A percentile compares a stretch with the other conserved stretches of the same genome.
These are phyloP conservation scores for Pneumocystis sp. DNA, from an alignment of 1,139 yeast species.

Conservation along the genomic window DNA sequence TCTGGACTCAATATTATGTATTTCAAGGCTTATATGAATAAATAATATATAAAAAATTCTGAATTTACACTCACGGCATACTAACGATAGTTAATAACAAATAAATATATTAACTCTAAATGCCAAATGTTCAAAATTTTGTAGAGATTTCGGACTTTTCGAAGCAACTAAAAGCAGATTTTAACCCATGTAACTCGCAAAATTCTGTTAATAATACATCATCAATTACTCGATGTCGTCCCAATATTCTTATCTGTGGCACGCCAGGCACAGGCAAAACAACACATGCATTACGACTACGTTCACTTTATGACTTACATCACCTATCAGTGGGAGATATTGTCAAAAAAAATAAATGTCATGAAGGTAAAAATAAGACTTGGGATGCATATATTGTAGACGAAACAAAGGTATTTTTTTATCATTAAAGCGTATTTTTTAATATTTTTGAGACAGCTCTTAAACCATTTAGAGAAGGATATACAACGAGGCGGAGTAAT, in stretches of 20 bases:
- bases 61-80: no score
- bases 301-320: slow-evolving; percentile 28
- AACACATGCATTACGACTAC: slow-evolving; percentile 56
- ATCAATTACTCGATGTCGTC: slow-evolving; percentile 31
- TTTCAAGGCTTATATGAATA: no score
- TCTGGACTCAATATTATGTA: no score
- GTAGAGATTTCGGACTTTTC: background rate
- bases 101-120: no score
- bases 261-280: slow-evolving; percentile 98
- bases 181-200: no score
- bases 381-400: slow-evolving; percentile 82
- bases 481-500: slow-evolving; percentile 64
- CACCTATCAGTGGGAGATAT: slow-evolving; percentile 64
- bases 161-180: background rate
- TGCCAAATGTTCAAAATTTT: no score
- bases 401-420: slow-evolving; percentile 44
- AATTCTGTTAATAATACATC: no score
- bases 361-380: slow-evolving; percentile 72
- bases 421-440: slow-evolving; percentile 1
- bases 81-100: no score
- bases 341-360: slow-evolving; percentile 63
- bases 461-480: slow-evolving; percentile 68
- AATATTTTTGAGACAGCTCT: slow-evolving; percentile 23
- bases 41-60: no score
- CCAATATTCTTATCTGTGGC: slow-evolving; percentile 83